Base-by-base conservation (phyloP, 345 rosid species). In the Anacardium occidentale region DNA sequence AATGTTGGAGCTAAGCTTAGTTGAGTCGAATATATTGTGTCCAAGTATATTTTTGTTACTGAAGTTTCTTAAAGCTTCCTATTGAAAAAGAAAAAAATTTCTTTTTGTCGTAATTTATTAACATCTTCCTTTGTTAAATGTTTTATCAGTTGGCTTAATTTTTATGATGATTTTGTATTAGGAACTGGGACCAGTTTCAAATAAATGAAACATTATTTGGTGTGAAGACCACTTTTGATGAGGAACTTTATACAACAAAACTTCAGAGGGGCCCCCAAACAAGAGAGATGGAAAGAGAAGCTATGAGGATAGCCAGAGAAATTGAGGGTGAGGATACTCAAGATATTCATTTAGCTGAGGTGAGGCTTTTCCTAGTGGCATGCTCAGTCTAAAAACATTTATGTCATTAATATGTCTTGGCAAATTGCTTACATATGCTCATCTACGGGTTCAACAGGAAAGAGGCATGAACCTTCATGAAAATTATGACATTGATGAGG, bases 261-360 rank as follows among this genome's bases (percentile, higher is more conserved):
- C 90, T 96, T 68, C 85, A 86, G 72, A 91, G 80, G 85, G 93
- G 92, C 76, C 83, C 90, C 71, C 78, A 50, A 65, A 83, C 22
- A 72, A 85, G 79, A 79, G 88, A 87, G 62, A 64, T 80, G 83
- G 97, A 91, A 86, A 91, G 77, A 82, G 83, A 90, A 84, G 98
- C 99, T 68, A 50, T 6, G 67, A 89, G 91, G 79, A 91, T 96
- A 75, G 98, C 99, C 11, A 84, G 82, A 81, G 99, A 96, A 88
- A 96, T 91, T 69, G 96, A 87, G 90, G 88, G 92, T 53, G 97
- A 93, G 79, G 92, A 83, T 13, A 93, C 97, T 10, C 74, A 75
- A 60, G 97, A 96, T 82, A 89, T 85, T 84, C 99, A 93, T 81
- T 78, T 89, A 77, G 98, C 99, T 34, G 98, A 96, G 93, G 99